Conservation (phyloP, 257 asterid genomes). For the Cinchona pubescens region DNA sequence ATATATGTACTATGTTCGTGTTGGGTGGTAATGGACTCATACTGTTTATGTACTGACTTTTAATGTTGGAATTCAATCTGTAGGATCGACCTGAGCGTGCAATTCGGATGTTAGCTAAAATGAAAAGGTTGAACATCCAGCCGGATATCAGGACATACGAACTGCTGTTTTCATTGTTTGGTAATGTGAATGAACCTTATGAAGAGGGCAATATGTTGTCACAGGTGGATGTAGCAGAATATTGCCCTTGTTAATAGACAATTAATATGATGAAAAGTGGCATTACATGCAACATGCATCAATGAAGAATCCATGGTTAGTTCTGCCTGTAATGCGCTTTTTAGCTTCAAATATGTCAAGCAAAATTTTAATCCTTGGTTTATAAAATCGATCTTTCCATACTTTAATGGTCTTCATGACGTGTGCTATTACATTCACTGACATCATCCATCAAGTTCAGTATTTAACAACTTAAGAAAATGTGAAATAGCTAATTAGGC, state of each 20-base stretch:
- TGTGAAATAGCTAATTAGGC: not conserved
- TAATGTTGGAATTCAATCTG: constrained; percentile 31
- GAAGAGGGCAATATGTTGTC: constrained; percentile 58
- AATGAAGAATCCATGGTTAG: constrained; percentile 66
- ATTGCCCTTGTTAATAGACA: too few species aligned
- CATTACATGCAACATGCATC: constrained; percentile 62
- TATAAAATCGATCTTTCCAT: not conserved
- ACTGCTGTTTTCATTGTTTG: constrained; percentile 69
- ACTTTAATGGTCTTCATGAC: not conserved
- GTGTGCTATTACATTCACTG: not conserved
- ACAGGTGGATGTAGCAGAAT: constrained; percentile 63
- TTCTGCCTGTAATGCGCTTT: constrained; percentile 13
- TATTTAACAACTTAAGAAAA: not conserved
- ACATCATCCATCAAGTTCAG: not conserved
- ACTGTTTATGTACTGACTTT: not conserved
- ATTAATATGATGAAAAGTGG: constrained; percentile 77
- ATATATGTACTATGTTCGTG: not conserved
- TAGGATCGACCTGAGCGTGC: constrained; percentile 90
- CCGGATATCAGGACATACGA: constrained; percentile 78
- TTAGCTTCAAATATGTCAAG: not conserved
- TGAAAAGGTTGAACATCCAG: constrained; percentile 48
- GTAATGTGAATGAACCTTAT: constrained; percentile 71
- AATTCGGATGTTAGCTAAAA: constrained; percentile 49
- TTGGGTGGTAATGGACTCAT: not conserved
- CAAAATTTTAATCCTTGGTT: not conserved